Evolutionary conservation across 768 basidiomycete species (phyloP).

Genomic region (Tylopilus intermedius): DNA sequence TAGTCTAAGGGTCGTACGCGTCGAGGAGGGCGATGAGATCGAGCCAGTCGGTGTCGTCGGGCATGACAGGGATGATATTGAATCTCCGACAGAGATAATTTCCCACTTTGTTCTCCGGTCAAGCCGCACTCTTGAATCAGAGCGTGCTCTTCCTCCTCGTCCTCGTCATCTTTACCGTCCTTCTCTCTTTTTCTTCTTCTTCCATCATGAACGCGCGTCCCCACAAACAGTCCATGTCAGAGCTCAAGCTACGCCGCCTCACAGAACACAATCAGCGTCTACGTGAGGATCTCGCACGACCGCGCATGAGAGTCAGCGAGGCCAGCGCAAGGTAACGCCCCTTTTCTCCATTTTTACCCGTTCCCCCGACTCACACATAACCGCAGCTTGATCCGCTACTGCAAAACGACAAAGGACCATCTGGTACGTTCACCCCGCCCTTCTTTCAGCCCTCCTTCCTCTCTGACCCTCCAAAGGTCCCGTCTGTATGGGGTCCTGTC

Average conservation of each 20-base stretch:
- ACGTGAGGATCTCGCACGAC: constrained; percentile 82
- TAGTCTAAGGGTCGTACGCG: constrained; percentile 13
- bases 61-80: constrained; percentile 12
- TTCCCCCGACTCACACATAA: not conserved
- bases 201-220: constrained; percentile 63
- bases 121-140: not conserved
- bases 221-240: constrained; percentile 94
- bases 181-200: not conserved
- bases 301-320: constrained; percentile 88
- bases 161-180: not conserved
- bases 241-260: constrained; percentile 90
- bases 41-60: constrained; percentile 22
- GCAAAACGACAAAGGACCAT: constrained; percentile 89
- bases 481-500: constrained; percentile 91
- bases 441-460: not conserved
- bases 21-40: constrained; percentile 25
- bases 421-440: constrained; percentile 49
- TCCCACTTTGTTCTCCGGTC: not conserved
- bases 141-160: not conserved
- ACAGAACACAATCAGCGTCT: constrained; percentile 92
- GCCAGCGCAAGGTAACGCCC: constrained; percentile 69
- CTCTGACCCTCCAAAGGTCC: constrained; percentile 49
- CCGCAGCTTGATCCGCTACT: constrained; percentile 83
- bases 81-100: constrained; percentile 16
- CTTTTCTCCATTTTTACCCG: not conserved